Conservation (phyloP, 495 filamentous ascomycete species). For the Rhizodiscina lignyota region DNA sequence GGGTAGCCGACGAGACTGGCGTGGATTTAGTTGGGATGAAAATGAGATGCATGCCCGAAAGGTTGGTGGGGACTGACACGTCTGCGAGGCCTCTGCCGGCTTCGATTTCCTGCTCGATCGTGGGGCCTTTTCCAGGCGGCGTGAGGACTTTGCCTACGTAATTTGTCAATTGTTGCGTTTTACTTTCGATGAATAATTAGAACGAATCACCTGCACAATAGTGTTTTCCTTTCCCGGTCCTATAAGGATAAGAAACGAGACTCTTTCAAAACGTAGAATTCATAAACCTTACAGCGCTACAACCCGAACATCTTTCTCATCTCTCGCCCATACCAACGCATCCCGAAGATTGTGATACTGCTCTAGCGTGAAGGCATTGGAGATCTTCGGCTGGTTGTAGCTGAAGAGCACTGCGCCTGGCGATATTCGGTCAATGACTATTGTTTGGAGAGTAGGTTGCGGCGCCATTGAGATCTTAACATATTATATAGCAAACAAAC, state of each 20-base stretch:
- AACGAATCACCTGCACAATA: constrained; percentile 8
- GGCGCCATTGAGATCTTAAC: too few relatives aligned
- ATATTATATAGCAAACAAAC: too few relatives aligned
- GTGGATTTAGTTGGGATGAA: background rate
- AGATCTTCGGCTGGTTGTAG: constrained; percentile 8
- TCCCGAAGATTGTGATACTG: constrained; percentile 7
- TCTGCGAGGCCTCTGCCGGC: constrained; percentile 3
- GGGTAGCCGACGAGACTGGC: constrained; percentile 3
- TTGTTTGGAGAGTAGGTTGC: constrained; percentile 4
- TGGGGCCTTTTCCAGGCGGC: constrained; percentile 4
- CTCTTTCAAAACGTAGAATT: background rate
- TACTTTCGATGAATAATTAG: too few relatives aligned
- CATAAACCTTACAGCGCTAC: constrained; percentile 4
- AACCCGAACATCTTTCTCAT: constrained; percentile 6
- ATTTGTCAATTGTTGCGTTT: background rate
- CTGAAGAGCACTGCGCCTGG: constrained; percentile 5
- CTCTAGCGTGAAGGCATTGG: constrained; percentile 8
- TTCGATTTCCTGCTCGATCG: constrained; percentile 9
- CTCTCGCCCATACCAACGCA: constrained; percentile 7
- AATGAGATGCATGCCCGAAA: background rate
- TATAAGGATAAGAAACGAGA: background rate
- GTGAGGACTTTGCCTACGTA: constrained; percentile 1
- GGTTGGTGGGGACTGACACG: constrained; percentile 1
- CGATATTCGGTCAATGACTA: constrained; percentile 5
- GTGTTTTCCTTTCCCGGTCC: constrained; percentile 7